Base-by-base conservation (phyloP, 2,329 filamentous ascomycete genomes). In the Samsoniella hepiali region DNA sequence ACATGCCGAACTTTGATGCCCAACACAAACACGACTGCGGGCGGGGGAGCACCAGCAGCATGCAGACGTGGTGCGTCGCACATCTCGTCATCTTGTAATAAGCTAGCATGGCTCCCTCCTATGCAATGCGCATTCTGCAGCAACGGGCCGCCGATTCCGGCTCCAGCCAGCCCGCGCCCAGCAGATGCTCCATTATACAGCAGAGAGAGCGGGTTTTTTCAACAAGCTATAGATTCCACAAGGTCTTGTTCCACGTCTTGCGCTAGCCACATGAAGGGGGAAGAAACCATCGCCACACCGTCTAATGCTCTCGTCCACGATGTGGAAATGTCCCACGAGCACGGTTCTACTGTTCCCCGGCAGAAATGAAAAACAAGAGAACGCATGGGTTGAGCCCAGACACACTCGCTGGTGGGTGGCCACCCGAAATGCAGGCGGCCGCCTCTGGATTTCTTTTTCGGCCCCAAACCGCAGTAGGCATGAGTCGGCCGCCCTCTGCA, bases 11-110 rank as follows among this genome's bases (percentile, higher is more conserved):
- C 31, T 58, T 60, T 63, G 62, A 58, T 63, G 62, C 62, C 62
- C 62, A 59, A 63, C 62, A 63, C 34, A 38, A 59, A 63, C 62
- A 63, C 34, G 49, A 54, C 49, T 56, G 40, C 53, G 51, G 60
- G 60, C 60, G 44, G 53, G 53, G 60, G 31, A 22, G 59, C 31
- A 49, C 38, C 54, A 44, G 44, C 57, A 50, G 36, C 58, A 53
- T 50, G 45, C 47, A 51, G 34, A 45, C 36, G 47, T 60, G 58
- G 47, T 60, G 47, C 47, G 45, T 11, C 49, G 34, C 36, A 29
- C 47, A 53, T 45, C 40, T 54, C 31, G 49, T 54, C 58, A 62
- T 55, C 29, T 55, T 55, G 31, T 55, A 27, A 27, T 45, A 36
- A 47, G 29, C 40, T 32, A 56, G 38, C 53, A 11, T 56, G 15